phyloP scores from a whole-genome alignment of 345 rosid genomes.

The Microcos paniculata region DNA sequence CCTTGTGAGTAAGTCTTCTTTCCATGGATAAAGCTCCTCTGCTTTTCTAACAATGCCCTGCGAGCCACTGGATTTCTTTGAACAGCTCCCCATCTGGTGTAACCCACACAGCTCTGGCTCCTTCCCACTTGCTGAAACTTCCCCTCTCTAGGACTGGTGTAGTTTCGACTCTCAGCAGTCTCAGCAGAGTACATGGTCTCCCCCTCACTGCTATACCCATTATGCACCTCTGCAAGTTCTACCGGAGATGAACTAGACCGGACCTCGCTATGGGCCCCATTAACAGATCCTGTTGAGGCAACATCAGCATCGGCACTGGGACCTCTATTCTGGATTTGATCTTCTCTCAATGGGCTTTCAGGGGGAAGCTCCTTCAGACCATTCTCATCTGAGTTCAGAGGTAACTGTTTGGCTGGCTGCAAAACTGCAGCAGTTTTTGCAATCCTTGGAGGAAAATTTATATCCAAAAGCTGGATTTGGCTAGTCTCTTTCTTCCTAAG shows the following conservation, averaged over 20 bases:
- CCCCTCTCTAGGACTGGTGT: slow-evolving; percentile 71
- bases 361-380: slow-evolving; percentile 27
- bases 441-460: slow-evolving; percentile 74
- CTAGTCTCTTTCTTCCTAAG: slow-evolving; percentile 51
- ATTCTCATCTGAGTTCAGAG: slow-evolving; percentile 33
- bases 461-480: slow-evolving; percentile 77
- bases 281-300: slow-evolving; percentile 69
- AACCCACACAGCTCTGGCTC: slow-evolving; percentile 87
- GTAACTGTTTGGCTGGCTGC: slow-evolving; percentile 30
- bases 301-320: slow-evolving; percentile 41
- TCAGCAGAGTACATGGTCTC: slow-evolving; percentile 99
- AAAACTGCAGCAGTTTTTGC: slow-evolving; percentile 32
- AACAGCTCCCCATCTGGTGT: slow-evolving; percentile 70
- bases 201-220: slow-evolving; percentile 70
- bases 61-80: slow-evolving; percentile 48
- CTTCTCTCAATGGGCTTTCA: slow-evolving; percentile 28
- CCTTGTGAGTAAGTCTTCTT: slow-evolving; percentile 72
- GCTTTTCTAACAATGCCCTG: slow-evolving; percentile 61
- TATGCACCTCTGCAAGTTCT: slow-evolving; percentile 40
- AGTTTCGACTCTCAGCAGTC: slow-evolving; percentile 96
- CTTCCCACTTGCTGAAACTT: slow-evolving; percentile 71
- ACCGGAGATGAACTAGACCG: slow-evolving; percentile 55
- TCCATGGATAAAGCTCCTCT: slow-evolving; percentile 77
- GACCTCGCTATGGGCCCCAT: slow-evolving; percentile 59
- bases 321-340: slow-evolving; percentile 25